Evolutionary conservation across 1,139 yeast species (phyloP), one percentile per base, ranked within the genome.

Genomic region (Saccharomyces hybrid): DNA sequence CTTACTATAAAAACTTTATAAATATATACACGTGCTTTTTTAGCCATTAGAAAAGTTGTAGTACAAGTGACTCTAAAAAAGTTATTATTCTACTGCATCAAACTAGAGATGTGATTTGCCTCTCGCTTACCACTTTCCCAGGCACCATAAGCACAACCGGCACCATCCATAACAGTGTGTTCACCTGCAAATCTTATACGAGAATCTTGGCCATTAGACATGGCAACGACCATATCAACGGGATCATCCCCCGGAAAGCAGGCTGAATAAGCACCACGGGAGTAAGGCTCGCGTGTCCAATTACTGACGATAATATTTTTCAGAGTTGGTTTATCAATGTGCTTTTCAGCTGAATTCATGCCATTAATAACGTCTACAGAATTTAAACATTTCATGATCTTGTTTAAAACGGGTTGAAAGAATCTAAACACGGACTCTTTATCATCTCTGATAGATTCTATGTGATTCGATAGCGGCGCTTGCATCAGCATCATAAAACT

Each of bases 71-170:
- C 34, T 29, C 34, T 29, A 11, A 29, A 29, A 29, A 29, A 11
- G 5, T 29, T 31, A 4, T 29, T 9, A 29, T 6, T 9, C 4
- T 31, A 31, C 34, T 31, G 6, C 34, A 31, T 31, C 34, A 31
- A 31, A 31, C 6, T 31, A 9, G 52, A 50, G 7, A 77, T 67
- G 53, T 67, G 71, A 2, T 62, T 64, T 1, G 91, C 95, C 61
- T 87, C 96, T 60, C 95, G 78, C 54, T 68, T 69, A 1, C 96
- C 96, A 64, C 88, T 80, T 60, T 71, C 69, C 80, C 86, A 82
- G 11, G 90, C 89, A 44, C 90, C 88, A 70, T 88, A 93, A 5
- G 84, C 90, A 71, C 96, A 88, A 0, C 96, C 96, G 38, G 85
- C 83, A 5, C 95, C 96, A 57, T 85, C 88, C 62, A 77, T 71